These are phyloP conservation scores for Porcisia hertigi DNA, from an alignment of 208 protist species.

Conservation along the genomic window DNA sequence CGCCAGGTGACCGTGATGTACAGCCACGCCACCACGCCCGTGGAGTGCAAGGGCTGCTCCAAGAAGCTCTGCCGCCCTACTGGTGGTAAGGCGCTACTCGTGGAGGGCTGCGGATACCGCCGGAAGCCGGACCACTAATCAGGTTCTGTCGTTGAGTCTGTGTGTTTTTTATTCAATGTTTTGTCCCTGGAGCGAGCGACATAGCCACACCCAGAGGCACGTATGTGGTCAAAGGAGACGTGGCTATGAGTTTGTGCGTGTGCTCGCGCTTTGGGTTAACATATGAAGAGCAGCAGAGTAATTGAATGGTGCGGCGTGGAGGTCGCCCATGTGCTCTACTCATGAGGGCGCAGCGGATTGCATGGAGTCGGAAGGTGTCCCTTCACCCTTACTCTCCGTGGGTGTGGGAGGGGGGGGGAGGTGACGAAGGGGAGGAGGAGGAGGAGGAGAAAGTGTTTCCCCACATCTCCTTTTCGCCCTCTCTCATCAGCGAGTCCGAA, in stretches of 20 bases:
- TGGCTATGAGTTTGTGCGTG: not conserved
- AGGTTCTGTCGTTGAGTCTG: not conserved
- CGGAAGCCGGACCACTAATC: slow-evolving; percentile 94
- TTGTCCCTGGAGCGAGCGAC: not conserved
- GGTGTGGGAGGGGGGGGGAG: too few relatives aligned
- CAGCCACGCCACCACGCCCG: slow-evolving; percentile 97
- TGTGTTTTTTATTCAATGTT: not conserved
- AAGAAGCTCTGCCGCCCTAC: slow-evolving; percentile 98
- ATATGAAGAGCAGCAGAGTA: not conserved
- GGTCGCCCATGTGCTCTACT: not conserved
- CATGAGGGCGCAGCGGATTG: not conserved
- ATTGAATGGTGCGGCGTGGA: not conserved
- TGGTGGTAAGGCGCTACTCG: slow-evolving; percentile 97
- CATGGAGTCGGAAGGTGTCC: not conserved
- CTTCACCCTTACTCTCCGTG: not conserved
- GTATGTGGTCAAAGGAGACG: not conserved
- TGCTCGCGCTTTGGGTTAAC: too few relatives aligned
- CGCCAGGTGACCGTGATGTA: slow-evolving; percentile 96
- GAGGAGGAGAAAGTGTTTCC: too few relatives aligned
- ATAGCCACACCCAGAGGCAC: not conserved
- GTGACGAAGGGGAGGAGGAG: too few relatives aligned
- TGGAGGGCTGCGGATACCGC: slow-evolving; percentile 95
- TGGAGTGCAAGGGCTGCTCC: slow-evolving; percentile 96
- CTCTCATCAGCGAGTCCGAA: not conserved
- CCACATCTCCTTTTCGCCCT: not conserved